These are phyloP conservation scores for Allomyces arbusculus DNA, from an alignment of 192 early-diverging fungal genomes.

Conservation along the genomic window DNA sequence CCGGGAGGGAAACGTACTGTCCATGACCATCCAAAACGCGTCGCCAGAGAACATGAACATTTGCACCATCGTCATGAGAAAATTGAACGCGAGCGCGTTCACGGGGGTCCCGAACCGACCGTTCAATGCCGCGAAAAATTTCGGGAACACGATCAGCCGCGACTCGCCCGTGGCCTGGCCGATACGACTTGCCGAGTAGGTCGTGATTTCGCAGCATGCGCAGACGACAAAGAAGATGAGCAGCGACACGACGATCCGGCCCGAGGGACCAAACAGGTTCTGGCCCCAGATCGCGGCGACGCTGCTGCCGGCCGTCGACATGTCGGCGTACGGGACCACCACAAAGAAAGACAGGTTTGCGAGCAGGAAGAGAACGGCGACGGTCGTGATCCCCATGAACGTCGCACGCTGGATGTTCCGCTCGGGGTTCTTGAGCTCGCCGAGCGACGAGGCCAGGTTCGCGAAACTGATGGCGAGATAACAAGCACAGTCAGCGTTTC, in stretches of 20 bases:
- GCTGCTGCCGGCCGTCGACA: conserved; percentile 37
- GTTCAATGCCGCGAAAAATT: conserved; percentile 17
- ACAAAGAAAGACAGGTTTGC: conserved; percentile 66
- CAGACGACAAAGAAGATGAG: conserved; percentile 20
- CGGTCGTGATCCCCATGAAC: conserved; percentile 48
- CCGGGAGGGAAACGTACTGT: conserved; percentile 1
- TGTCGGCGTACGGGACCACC: conserved; percentile 46
- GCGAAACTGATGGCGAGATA: conserved; percentile 17
- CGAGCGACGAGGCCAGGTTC: conserved; percentile 60
- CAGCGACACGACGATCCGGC: conserved; percentile 19
- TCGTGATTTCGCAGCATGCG: background rate
- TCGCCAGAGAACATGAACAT: conserved; percentile 29
- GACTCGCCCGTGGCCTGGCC: conserved; percentile 20
- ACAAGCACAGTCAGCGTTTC: too few relatives aligned
- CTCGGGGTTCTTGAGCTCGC: conserved; percentile 63
- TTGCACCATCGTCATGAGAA: conserved; percentile 22
- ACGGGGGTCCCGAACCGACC: conserved; percentile 19
- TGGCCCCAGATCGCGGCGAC: conserved; percentile 34
- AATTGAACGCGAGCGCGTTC: conserved; percentile 16
- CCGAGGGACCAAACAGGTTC: conserved; percentile 29
- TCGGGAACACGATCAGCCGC: background rate
- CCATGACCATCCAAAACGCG: conserved; percentile 36
- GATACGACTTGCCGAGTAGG: conserved; percentile 13
- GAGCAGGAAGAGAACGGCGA: conserved; percentile 52
- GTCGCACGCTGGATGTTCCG: conserved; percentile 59